phyloP scores from a whole-genome alignment of 2,329 filamentous ascomycete species.

The Helotiales sp. region DNA sequence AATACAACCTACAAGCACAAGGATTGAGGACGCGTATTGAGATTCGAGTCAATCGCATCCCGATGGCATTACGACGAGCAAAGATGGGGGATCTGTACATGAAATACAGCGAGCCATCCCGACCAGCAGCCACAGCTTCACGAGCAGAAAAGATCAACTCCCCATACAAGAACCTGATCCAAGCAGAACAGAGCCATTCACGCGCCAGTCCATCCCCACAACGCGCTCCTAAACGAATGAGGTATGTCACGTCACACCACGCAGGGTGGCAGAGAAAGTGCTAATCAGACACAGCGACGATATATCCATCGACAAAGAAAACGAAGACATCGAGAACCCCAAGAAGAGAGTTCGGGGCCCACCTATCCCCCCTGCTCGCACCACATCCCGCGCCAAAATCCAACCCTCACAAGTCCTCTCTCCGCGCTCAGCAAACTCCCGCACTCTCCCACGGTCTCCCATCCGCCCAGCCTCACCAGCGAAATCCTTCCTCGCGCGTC shows the following conservation, averaged over 20 bases:
- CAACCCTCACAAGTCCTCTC: slow-evolving; percentile 71
- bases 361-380: slow-evolving; percentile 42
- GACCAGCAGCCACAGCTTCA: slow-evolving; percentile 25
- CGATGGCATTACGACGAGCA: slow-evolving; percentile 74
- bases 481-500: slow-evolving; percentile 62
- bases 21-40: slow-evolving; percentile 85
- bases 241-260: slow-evolving; percentile 46
- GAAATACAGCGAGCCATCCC: slow-evolving; percentile 36
- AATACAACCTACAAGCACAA: slow-evolving; percentile 87
- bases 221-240: slow-evolving; percentile 54
- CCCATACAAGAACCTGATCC: slow-evolving; percentile 36
- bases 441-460: slow-evolving; percentile 45
- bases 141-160: slow-evolving; percentile 27
- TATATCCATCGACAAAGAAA: slow-evolving; percentile 74
- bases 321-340: slow-evolving; percentile 66
- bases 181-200: slow-evolving; percentile 32
- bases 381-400: slow-evolving; percentile 50
- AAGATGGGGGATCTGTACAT: slow-evolving; percentile 77
- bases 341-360: slow-evolving; percentile 64
- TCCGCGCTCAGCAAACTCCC: slow-evolving; percentile 81
- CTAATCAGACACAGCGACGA: slow-evolving; percentile 58
- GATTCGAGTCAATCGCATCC: slow-evolving; percentile 91
- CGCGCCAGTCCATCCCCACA: slow-evolving; percentile 38
- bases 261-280: not conserved
- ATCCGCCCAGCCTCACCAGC: slow-evolving; percentile 51